These are phyloP conservation scores for Serpula lacrymans DNA, from an alignment of 768 basidiomycete genomes.

Conservation along the genomic window DNA sequence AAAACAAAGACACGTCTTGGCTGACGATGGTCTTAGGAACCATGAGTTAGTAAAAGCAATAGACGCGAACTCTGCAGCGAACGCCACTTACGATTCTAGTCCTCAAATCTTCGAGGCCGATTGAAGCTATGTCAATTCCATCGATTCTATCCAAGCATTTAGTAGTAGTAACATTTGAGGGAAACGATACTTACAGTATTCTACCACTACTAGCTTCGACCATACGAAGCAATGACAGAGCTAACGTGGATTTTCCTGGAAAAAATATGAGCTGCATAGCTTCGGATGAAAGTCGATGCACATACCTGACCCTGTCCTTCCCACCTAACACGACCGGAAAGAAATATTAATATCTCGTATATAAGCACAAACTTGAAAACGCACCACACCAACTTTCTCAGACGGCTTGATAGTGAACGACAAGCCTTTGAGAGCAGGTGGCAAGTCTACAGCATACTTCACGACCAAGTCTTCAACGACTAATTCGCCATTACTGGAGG, in stretches of 20 bases:
- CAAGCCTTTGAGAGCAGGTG: conserved; percentile 53
- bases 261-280: neutral
- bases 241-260: conserved; percentile 29
- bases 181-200: conserved; percentile 46
- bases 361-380: conserved; percentile 16
- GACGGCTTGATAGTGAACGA: conserved; percentile 57
- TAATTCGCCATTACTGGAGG: conserved; percentile 55
- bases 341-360: conserved; percentile 1
- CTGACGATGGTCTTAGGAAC: conserved; percentile 60
- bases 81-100: conserved; percentile 54
- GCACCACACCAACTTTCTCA: conserved; percentile 68
- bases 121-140: conserved; percentile 61
- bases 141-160: conserved; percentile 45
- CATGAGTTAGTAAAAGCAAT: neutral
- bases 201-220: conserved; percentile 54
- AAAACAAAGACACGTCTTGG: conserved; percentile 73
- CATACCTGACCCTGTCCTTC: conserved; percentile 63
- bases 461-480: conserved; percentile 57
- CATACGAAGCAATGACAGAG: conserved; percentile 29
- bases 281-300: conserved; percentile 3
- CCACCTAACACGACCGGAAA: conserved; percentile 40
- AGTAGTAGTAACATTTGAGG: neutral
- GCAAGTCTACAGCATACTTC: conserved; percentile 60
- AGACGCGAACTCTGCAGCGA: conserved; percentile 23
- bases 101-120: conserved; percentile 68